These are phyloP conservation scores for Fusarium sp. DNA, from an alignment of 2,329 filamentous ascomycete species.

Conservation along the genomic window DNA sequence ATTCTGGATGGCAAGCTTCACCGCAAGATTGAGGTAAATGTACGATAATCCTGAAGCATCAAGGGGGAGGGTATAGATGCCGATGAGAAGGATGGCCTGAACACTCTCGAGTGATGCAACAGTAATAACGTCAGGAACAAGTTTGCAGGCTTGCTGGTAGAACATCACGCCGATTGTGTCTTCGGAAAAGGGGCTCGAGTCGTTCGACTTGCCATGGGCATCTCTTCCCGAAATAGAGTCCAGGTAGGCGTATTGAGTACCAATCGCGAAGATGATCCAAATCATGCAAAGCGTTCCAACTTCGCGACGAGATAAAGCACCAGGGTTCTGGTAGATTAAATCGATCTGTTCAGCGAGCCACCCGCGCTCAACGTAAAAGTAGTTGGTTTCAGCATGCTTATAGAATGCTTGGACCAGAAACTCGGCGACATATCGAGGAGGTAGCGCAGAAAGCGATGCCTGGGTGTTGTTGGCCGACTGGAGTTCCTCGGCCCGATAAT, in stretches of 20 bases:
- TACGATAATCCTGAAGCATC: constrained; percentile 70
- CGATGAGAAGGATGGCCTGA: constrained; percentile 68
- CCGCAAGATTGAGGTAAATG: constrained; percentile 67
- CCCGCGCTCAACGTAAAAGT: constrained; percentile 61
- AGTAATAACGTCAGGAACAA: constrained; percentile 69
- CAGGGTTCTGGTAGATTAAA: constrained; percentile 57
- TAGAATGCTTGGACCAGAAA: constrained; percentile 64
- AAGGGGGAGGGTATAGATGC: constrained; percentile 67
- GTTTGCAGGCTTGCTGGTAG: constrained; percentile 67
- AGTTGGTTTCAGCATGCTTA: constrained; percentile 62
- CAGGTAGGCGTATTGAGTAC: constrained; percentile 65
- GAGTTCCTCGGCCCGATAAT: constrained; percentile 62
- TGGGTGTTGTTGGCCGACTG: constrained; percentile 57
- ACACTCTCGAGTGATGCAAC: constrained; percentile 69
- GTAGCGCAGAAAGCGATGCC: constrained; percentile 57
- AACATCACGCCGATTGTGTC: constrained; percentile 68
- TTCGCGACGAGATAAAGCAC: constrained; percentile 56
- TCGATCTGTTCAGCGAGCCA: constrained; percentile 60
- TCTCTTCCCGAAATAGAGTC: constrained; percentile 51
- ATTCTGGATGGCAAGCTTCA: constrained; percentile 71
- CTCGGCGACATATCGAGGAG: constrained; percentile 61
- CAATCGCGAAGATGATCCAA: constrained; percentile 63
- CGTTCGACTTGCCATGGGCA: constrained; percentile 37
- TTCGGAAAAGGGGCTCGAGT: constrained; percentile 56
- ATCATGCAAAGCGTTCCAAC: constrained; percentile 60